Base-by-base conservation (phyloP, 1,139 yeast genomes). In the Saccharomyces hybrid region DNA sequence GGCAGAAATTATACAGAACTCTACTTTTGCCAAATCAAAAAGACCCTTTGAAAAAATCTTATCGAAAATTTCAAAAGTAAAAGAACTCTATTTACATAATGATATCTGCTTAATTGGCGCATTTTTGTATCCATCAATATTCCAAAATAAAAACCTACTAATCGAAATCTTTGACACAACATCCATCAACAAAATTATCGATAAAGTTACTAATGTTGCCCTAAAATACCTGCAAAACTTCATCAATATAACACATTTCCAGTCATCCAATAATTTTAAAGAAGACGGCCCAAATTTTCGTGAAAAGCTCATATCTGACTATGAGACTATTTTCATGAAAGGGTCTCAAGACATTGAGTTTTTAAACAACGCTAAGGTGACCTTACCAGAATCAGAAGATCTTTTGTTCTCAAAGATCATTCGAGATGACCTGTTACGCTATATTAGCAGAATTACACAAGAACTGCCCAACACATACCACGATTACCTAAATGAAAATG, bases 71-170 rank as follows among this genome's bases (percentile, higher is more conserved):
- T 25, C 11, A 6, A 41, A 42, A 5, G 48, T 44, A 26, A 51
- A 31, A 44, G 49, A 31, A 26, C 13, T 11, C 9, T 32, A 47
- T 3, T 3, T 46, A 6, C 26, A 13, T 6, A 34, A 53, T 41
- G 48, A 50, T 32, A 49, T 48, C 29, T 27, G 8, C 20, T 9
- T 51, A 13, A 28, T 53, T 31, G 44, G 51, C 4, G 23, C 42
- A 16, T 53, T 51, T 26, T 26, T 53, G 20, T 53, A 38, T 2
- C 55, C 55, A 6, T 29, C 46, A 14, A 27, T 32, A 23, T n/a
- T 53, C 7, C 26, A 9, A 7, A 29, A 47, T 31, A 46, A 42
- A n/a, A 23, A 23, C 16, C 5, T 48, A 25, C 14, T 53, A 16
- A 16, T 6, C 2, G 13, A 20, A 5, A 9, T 53, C n/a, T 53